Percentiles rank a stretch among this genome's conserved stretches.
Evolutionary conservation across 106 monocot species (phyloP).

Genomic region (Platanthera guangdongensis): DNA sequence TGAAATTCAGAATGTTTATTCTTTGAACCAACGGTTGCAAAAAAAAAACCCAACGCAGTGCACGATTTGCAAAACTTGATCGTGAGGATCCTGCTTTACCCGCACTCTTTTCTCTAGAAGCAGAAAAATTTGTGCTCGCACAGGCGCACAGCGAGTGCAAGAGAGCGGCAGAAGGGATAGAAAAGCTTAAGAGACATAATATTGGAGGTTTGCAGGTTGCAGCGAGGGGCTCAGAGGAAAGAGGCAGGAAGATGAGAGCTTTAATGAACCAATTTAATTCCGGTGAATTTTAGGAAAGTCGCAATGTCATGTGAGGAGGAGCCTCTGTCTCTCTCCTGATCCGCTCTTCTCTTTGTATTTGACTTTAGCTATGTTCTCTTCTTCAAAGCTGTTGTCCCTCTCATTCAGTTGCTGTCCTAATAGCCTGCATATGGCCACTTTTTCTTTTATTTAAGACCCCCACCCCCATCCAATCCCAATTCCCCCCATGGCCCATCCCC

Average conservation of each 20-base stretch:
- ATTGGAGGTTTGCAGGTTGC: slow-evolving; percentile 19
- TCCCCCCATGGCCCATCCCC: too few species aligned
- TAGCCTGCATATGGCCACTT: slow-evolving; percentile 5
- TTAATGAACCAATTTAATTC: slow-evolving; percentile 28
- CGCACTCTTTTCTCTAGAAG: too few species aligned
- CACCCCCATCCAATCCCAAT: too few species aligned
- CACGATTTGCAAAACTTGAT: too few species aligned
- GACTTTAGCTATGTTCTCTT: slow-evolving; percentile 34
- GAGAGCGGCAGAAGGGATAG: slow-evolving; percentile 6
- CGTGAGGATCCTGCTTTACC: too few species aligned
- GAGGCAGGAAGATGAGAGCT: slow-evolving; percentile 3
- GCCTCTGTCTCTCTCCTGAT: neutral
- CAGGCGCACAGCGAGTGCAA: neutral
- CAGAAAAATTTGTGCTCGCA: too few species aligned
- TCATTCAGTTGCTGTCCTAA: slow-evolving; percentile 37
- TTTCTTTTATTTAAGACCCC: slow-evolving; percentile 10
- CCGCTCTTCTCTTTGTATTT: slow-evolving; percentile 4
- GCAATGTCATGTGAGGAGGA: slow-evolving; percentile 30
- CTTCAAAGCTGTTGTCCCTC: slow-evolving; percentile 26
- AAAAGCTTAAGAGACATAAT: slow-evolving; percentile 3
- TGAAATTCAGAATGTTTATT: too few species aligned
- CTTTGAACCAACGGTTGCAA: too few species aligned
- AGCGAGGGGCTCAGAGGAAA: neutral
- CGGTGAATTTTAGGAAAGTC: slow-evolving; percentile 22
- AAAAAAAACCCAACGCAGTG: too few species aligned